These are phyloP conservation scores for Fraxinus albicans DNA, from an alignment of 305 asterid species.

Conservation along the genomic window DNA sequence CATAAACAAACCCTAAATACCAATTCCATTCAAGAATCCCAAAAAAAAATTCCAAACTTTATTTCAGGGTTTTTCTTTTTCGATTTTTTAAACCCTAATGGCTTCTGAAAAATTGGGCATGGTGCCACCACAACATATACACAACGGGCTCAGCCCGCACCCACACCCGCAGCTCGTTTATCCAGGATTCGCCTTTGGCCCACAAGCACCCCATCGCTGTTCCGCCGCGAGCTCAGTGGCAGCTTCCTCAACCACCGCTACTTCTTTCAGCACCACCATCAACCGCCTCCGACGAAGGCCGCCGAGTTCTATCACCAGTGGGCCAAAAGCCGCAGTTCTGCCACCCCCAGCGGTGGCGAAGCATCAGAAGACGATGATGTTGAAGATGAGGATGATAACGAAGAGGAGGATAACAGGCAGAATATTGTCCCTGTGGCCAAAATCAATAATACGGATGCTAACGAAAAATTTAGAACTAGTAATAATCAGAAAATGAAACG, in stretches of 20 bases:
- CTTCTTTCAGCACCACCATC: slow-evolving; percentile 41
- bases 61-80: background rate
- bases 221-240: slow-evolving; percentile 57
- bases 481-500: slow-evolving; percentile 35
- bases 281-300: slow-evolving; percentile 20
- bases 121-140: slow-evolving; percentile 53
- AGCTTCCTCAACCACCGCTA: slow-evolving; percentile 57
- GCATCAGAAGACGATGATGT: slow-evolving; percentile 42
- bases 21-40: background rate
- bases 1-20: slow-evolving; percentile 13
- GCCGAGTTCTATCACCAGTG: slow-evolving; percentile 50
- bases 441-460: slow-evolving; percentile 26
- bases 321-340: slow-evolving; percentile 49
- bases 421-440: slow-evolving; percentile 38
- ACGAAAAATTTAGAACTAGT: slow-evolving; percentile 24
- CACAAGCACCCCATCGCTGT: slow-evolving; percentile 41
- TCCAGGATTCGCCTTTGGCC: slow-evolving; percentile 43
- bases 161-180: slow-evolving; percentile 57
- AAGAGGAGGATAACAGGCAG: slow-evolving; percentile 39
- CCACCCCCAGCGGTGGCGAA: slow-evolving; percentile 44
- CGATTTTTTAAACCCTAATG: slow-evolving; percentile 28
- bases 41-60: background rate
- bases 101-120: slow-evolving; percentile 60
- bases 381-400: slow-evolving; percentile 35
- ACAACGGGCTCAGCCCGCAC: slow-evolving; percentile 38